phyloP scores from a whole-genome alignment of 2,329 filamentous ascomycete species.

The Penicillium decumbens region DNA sequence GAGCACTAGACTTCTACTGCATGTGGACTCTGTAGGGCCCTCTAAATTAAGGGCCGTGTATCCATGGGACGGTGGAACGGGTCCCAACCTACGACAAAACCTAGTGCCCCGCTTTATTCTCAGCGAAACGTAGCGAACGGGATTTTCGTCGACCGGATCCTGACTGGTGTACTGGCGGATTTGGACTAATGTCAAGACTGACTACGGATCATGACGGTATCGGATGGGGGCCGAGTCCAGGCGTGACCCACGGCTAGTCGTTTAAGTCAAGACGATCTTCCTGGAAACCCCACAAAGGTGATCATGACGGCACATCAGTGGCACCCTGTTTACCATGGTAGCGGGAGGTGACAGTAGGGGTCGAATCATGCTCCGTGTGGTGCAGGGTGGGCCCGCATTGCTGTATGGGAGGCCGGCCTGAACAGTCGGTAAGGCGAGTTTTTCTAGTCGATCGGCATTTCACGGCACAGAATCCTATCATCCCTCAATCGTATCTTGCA shows the following conservation, averaged over 20 bases:
- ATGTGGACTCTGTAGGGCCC: background rate
- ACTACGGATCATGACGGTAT: background rate
- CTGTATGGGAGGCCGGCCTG: background rate
- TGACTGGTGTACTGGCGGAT: conserved; percentile 5
- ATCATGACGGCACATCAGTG: conserved; percentile 10
- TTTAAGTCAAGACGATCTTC: conserved; percentile 6
- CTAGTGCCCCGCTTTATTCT: conserved; percentile 14
- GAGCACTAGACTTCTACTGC: background rate
- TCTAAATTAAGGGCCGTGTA: background rate
- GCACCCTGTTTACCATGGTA: conserved; percentile 5
- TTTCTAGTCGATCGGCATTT: conserved; percentile 14
- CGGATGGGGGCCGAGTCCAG: background rate
- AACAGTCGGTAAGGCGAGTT: conserved; percentile 5
- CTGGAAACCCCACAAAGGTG: conserved; percentile 12
- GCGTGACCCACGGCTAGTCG: conserved; percentile 6
- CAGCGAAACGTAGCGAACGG: background rate
- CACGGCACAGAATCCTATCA: conserved; percentile 7
- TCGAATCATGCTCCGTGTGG: background rate
- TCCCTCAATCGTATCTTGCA: conserved; percentile 12
- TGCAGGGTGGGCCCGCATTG: background rate
- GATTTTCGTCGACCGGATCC: conserved; percentile 6
- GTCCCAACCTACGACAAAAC: background rate
- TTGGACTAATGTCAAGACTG: background rate
- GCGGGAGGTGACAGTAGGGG: background rate
- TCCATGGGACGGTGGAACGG: conserved; percentile 3